Evolutionary conservation across 2,329 filamentous ascomycete species (phyloP).

Genomic region (Pseudocercospora crystallina): DNA sequence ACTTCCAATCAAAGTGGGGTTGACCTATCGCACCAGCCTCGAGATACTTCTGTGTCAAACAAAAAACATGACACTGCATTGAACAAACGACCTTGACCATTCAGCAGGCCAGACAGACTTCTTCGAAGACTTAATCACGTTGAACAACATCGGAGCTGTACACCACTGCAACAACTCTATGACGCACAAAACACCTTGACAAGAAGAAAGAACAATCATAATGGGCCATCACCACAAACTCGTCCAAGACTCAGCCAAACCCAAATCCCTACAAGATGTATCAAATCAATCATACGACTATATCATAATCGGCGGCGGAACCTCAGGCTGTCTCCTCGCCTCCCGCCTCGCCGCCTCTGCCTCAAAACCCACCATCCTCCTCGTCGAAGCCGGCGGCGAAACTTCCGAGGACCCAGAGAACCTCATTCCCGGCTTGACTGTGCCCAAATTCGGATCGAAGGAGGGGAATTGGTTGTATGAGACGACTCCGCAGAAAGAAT

Average conservation of each 20-base stretch:
- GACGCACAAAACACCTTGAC: too few species aligned
- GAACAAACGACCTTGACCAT: too few species aligned
- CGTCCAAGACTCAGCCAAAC: too few species aligned
- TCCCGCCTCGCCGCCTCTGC: constrained; percentile 1
- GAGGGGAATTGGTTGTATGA: constrained; percentile 9
- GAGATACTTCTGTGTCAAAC: too few species aligned
- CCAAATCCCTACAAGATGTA: neutral
- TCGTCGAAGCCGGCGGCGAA: constrained; percentile 11
- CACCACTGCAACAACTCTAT: too few species aligned
- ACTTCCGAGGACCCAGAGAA: constrained; percentile 10
- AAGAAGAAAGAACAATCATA: too few species aligned
- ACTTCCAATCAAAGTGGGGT: too few species aligned
- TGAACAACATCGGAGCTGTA: too few species aligned
- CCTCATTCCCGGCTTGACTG: constrained; percentile 7
- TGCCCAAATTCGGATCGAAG: constrained; percentile 6
- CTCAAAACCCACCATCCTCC: neutral
- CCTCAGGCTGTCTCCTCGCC: constrained; percentile 10
- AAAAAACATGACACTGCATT: too few species aligned
- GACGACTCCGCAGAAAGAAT: constrained; percentile 6
- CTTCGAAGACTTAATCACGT: too few species aligned
- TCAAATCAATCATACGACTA: constrained; percentile 5
- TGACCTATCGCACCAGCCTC: too few species aligned
- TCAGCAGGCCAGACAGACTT: too few species aligned
- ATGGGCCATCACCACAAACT: neutral
- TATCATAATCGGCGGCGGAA: constrained; percentile 11